A percentile compares a stretch with the other conserved stretches of the same genome.
These are phyloP conservation scores for Phytopythium vexans DNA, from an alignment of 352 stramenopile genomes.

Conservation along the genomic window DNA sequence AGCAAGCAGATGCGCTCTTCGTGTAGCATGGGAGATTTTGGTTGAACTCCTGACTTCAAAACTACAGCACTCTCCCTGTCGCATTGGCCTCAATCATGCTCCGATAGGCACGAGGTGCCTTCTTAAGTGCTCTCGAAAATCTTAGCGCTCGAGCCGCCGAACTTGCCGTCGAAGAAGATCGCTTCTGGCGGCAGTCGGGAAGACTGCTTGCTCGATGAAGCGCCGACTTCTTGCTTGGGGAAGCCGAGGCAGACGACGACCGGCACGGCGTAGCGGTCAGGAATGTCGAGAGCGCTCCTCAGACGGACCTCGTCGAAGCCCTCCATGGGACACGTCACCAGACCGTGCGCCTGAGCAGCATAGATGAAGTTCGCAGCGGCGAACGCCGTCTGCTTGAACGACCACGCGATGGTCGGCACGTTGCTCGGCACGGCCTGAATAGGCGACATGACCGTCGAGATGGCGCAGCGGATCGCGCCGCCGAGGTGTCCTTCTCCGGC, in stretches of 20 bases:
- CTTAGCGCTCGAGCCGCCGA: slow-evolving; percentile 56
- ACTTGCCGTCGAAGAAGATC: slow-evolving; percentile 86
- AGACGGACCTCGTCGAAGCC: slow-evolving; percentile 71
- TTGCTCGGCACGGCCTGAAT: slow-evolving; percentile 53
- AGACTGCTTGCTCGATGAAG: slow-evolving; percentile 20
- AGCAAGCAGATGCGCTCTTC: too few species aligned
- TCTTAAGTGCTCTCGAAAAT: slow-evolving; percentile 43
- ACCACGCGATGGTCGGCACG: slow-evolving; percentile 71
- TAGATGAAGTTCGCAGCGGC: slow-evolving; percentile 69
- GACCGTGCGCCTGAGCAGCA: slow-evolving; percentile 59
- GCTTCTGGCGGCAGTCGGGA: slow-evolving; percentile 54
- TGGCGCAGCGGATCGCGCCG: slow-evolving; percentile 41
- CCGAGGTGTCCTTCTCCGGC: slow-evolving; percentile 65
- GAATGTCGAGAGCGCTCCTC: slow-evolving; percentile 65
- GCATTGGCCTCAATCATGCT: too few species aligned
- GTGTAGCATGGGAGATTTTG: too few species aligned
- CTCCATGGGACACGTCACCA: slow-evolving; percentile 79
- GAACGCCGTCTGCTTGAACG: slow-evolving; percentile 80
- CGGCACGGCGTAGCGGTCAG: slow-evolving; percentile 71
- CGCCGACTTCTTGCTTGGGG: slow-evolving; percentile 16
- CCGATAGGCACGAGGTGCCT: not conserved
- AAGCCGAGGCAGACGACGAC: slow-evolving; percentile 76
- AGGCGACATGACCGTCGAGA: slow-evolving; percentile 65
- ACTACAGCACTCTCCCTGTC: too few species aligned
- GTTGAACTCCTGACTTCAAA: too few species aligned